phyloP scores from a whole-genome alignment of 192 early-diverging fungal species.

The Entomortierella chlamydospora region DNA sequence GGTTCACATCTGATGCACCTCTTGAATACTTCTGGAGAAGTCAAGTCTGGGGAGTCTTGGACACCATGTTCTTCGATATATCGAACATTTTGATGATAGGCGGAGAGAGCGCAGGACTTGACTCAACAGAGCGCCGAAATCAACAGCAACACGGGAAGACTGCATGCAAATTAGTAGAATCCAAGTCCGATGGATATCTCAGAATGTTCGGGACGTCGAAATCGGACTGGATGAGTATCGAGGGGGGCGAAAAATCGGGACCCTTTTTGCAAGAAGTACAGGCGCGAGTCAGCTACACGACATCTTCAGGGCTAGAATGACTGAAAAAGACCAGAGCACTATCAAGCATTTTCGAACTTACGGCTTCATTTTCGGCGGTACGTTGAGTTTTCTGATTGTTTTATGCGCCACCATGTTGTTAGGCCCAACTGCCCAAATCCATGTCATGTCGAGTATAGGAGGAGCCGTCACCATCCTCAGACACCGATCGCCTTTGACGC shows the following conservation, averaged over 20 bases:
- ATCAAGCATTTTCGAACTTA: constrained; percentile 17
- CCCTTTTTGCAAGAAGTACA: constrained; percentile 12
- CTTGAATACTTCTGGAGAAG: constrained; percentile 7
- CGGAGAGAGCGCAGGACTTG: constrained; percentile 12
- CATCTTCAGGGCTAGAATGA: constrained; percentile 16
- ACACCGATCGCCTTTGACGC: background rate
- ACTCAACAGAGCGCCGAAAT: constrained; percentile 16
- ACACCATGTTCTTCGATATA: constrained; percentile 15
- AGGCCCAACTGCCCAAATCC: constrained; percentile 7
- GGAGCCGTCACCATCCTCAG: constrained; percentile 2
- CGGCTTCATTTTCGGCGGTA: background rate
- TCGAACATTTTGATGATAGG: constrained; percentile 16
- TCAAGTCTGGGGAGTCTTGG: constrained; percentile 15
- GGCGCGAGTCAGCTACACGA: constrained; percentile 14
- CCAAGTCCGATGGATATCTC: constrained; percentile 18
- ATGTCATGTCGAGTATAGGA: constrained; percentile 5
- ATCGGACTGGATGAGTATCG: constrained; percentile 18
- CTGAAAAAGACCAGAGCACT: constrained; percentile 9
- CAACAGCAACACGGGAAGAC: constrained; percentile 12
- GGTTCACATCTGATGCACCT: constrained; percentile 15
- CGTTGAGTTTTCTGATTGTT: too few species aligned
- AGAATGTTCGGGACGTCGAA: constrained; percentile 12
- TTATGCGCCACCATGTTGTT: too few species aligned
- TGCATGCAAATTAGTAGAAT: constrained; percentile 1
- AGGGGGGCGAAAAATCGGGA: constrained; percentile 12